Percentiles rank a stretch among this genome's conserved stretches.
phyloP scores from a whole-genome alignment of 2,329 filamentous ascomycete genomes.

The Aspergillus sclerotialis region DNA sequence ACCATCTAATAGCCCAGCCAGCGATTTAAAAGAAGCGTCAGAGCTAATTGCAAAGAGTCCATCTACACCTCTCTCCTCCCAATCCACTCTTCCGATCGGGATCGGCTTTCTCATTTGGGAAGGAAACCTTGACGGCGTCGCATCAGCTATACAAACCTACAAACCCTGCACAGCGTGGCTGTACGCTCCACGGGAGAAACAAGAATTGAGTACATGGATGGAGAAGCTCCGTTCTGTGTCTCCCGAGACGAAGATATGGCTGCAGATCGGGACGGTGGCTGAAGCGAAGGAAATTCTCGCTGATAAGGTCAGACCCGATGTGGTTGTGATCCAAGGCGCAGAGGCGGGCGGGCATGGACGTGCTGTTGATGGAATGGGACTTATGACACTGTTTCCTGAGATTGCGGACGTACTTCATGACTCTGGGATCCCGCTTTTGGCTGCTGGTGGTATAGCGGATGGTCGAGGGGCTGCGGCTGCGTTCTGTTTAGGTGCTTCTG shows the following conservation, averaged over 20 bases:
- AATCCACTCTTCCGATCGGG: constrained; percentile 28
- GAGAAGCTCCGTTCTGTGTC: constrained; percentile 37
- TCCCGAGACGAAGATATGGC: constrained; percentile 42
- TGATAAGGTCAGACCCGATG: constrained; percentile 36
- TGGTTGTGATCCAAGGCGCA: constrained; percentile 46
- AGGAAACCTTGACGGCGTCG: too few relatives aligned
- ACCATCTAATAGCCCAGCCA: constrained; percentile 45
- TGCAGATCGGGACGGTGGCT: constrained; percentile 45
- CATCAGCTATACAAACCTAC: constrained; percentile 18
- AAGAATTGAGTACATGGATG: constrained; percentile 20
- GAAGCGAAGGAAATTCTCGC: constrained; percentile 41
- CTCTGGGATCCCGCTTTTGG: constrained; percentile 39
- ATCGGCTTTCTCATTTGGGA: constrained; percentile 37
- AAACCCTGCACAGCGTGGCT: constrained; percentile 37
- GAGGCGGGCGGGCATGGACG: constrained; percentile 51
- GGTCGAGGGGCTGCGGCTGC: constrained; percentile 46
- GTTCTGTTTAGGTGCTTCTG: constrained; percentile 46
- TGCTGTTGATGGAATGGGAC: constrained; percentile 38
- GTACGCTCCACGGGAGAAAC: constrained; percentile 32
- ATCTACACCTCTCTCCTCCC: constrained; percentile 49
- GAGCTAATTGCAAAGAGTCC: constrained; percentile 29
- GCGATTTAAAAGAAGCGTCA: constrained; percentile 21
- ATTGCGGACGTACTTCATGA: constrained; percentile 34
- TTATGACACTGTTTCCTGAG: constrained; percentile 48
- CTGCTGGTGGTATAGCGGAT: constrained; percentile 49